These are phyloP conservation scores for Cicer judaicum DNA, from an alignment of 306 rosid species.

Conservation along the genomic window DNA sequence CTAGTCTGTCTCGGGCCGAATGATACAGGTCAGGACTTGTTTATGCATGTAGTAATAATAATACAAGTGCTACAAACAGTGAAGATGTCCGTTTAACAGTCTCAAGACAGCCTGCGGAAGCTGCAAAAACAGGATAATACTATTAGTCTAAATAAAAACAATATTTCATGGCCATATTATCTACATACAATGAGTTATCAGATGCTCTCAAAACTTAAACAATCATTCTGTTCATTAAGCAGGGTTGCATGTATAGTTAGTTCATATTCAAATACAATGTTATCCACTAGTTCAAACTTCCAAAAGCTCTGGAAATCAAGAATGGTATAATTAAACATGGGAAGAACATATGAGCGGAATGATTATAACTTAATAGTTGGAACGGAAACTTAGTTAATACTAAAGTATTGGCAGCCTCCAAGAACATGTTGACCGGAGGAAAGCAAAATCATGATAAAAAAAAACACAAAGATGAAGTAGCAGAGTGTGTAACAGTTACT, in stretches of 20 bases:
- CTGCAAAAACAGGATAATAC: constrained; percentile 50
- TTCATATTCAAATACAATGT: background rate
- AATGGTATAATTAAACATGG: background rate
- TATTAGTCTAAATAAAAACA: constrained; percentile 14
- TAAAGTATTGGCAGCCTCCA: background rate
- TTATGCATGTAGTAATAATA: constrained; percentile 46
- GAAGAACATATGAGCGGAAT: constrained; percentile 13
- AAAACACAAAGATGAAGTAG: background rate
- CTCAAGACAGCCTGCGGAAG: constrained; percentile 57
- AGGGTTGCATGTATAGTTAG: background rate
- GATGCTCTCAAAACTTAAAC: background rate
- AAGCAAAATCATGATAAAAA: background rate
- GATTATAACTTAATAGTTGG: background rate
- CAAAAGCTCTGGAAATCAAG: constrained; percentile 9
- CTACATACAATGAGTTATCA: background rate
- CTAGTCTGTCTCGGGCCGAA: constrained; percentile 42
- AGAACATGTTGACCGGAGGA: background rate
- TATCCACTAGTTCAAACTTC: background rate
- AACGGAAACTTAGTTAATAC: background rate
- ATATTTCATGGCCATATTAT: background rate
- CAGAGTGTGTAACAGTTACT: background rate
- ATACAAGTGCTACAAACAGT: constrained; percentile 52
- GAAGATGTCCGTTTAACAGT: constrained; percentile 46
- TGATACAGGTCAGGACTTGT: constrained; percentile 46
- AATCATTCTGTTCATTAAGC: background rate